Evolutionary conservation across 169 alveolate genomes (phyloP).

Genomic region (Ichthyophthirius multifiliis): DNA sequence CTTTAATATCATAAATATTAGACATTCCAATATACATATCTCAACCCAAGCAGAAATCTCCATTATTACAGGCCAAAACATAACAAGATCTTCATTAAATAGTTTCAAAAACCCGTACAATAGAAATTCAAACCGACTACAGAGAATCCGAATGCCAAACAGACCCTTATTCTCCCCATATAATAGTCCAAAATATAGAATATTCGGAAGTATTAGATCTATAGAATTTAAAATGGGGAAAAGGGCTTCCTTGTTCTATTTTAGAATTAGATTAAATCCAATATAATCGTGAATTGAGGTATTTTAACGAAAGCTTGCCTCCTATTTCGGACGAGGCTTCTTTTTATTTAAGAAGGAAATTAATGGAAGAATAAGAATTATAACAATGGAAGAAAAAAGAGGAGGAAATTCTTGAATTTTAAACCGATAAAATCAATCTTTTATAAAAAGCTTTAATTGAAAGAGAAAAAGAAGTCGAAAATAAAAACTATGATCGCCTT

Average conservation of each 20-base stretch:
- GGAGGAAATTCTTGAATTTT: slow-evolving; percentile 69
- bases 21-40: slow-evolving; percentile 33
- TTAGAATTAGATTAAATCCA: slow-evolving; percentile 87
- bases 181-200: slow-evolving; percentile 59
- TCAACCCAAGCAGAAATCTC: no score
- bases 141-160: slow-evolving; percentile 91
- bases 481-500: slow-evolving; percentile 76
- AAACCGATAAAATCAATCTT: slow-evolving; percentile 73
- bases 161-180: slow-evolving; percentile 87
- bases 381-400: slow-evolving; percentile 91
- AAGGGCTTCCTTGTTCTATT: slow-evolving; percentile 90
- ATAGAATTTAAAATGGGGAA: slow-evolving; percentile 78
- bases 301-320: slow-evolving; percentile 88
- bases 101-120: slow-evolving; percentile 32
- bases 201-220: slow-evolving; percentile 85
- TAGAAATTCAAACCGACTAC: slow-evolving; percentile 75
- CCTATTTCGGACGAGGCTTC: slow-evolving; percentile 91
- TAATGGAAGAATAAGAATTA: slow-evolving; percentile 89
- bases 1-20: slow-evolving; percentile 40
- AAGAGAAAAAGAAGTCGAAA: slow-evolving; percentile 86
- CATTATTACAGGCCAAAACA: slow-evolving; percentile 18
- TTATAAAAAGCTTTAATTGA: slow-evolving; percentile 73
- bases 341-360: slow-evolving; percentile 74
- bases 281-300: slow-evolving; percentile 83
- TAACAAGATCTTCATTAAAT: slow-evolving; percentile 7